A percentile compares a stretch with the other conserved stretches of the same genome.
Evolutionary conservation across 768 basidiomycete species (phyloP).

Genomic region (Suillus variegatus): DNA sequence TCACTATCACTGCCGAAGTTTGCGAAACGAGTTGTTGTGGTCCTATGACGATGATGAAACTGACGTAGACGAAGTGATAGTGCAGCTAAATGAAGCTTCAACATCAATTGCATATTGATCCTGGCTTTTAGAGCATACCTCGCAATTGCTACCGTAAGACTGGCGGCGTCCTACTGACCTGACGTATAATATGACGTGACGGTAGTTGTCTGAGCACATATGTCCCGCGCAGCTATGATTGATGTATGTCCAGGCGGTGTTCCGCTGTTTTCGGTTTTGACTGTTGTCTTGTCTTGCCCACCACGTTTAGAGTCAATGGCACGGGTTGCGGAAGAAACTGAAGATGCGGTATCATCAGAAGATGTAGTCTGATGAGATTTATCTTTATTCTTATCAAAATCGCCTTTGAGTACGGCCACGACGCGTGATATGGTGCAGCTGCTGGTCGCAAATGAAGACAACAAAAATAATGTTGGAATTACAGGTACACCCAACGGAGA

Average conservation of each 20-base stretch:
- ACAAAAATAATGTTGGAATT: neutral
- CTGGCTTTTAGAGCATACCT: constrained; percentile 14
- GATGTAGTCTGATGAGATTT: neutral
- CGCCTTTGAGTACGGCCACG: neutral
- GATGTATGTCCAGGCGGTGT: no score
- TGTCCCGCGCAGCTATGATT: no score
- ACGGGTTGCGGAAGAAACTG: neutral
- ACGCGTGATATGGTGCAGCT: neutral
- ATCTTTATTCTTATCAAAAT: neutral
- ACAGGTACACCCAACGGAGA: no score
- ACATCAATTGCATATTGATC: neutral
- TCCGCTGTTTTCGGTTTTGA: no score
- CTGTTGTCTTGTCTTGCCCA: neutral
- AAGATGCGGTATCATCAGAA: neutral
- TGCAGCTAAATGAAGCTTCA: neutral
- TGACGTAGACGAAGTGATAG: neutral
- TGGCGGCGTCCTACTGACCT: neutral
- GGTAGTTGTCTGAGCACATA: no score
- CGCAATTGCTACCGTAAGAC: neutral
- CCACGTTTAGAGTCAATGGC: no score
- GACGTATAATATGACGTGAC: neutral
- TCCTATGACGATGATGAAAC: neutral
- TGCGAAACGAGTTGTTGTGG: constrained; percentile 7
- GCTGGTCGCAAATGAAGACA: neutral
- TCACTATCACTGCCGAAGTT: neutral